Percentiles rank a stretch among this genome's conserved stretches.
These are phyloP conservation scores for Rhodotorula diobovata DNA, from an alignment of 768 basidiomycete genomes.

Conservation along the genomic window DNA sequence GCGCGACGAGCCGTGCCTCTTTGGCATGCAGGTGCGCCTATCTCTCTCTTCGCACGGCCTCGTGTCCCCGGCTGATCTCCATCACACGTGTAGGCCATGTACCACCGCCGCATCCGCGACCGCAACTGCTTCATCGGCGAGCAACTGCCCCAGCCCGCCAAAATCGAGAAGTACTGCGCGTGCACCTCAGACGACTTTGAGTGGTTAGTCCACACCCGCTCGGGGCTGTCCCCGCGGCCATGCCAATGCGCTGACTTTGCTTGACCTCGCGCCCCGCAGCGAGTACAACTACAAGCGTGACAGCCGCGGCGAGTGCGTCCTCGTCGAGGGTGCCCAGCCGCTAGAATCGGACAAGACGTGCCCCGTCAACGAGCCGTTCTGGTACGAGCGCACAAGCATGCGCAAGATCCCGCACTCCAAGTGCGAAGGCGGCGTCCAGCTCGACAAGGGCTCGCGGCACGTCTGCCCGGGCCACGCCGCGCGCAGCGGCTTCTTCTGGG, in stretches of 20 bases:
- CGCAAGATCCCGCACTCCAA: slow-evolving; percentile 83
- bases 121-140: slow-evolving; percentile 79
- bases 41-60: no score
- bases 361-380: slow-evolving; percentile 60
- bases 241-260: background rate
- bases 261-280: slow-evolving; percentile 50
- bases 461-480: slow-evolving; percentile 66
- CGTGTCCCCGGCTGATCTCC: background rate
- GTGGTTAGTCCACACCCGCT: slow-evolving; percentile 59
- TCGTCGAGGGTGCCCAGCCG: slow-evolving; percentile 64
- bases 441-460: slow-evolving; percentile 69
- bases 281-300: slow-evolving; percentile 87
- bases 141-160: slow-evolving; percentile 55
- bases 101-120: slow-evolving; percentile 77
- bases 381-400: slow-evolving; percentile 91
- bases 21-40: slow-evolving; percentile 71
- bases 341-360: slow-evolving; percentile 61
- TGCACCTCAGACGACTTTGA: slow-evolving; percentile 80
- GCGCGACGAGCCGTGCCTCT: slow-evolving; percentile 80
- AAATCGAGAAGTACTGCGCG: slow-evolving; percentile 64
- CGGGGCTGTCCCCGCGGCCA: no score
- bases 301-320: slow-evolving; percentile 65
- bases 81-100: slow-evolving; percentile 61
- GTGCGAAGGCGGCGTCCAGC: slow-evolving; percentile 74
- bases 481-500: slow-evolving; percentile 71